Percentiles rank a stretch among this genome's conserved stretches.
These are phyloP conservation scores for Amoebophrya sp. DNA, from an alignment of 169 alveolate species.

Conservation along the genomic window DNA sequence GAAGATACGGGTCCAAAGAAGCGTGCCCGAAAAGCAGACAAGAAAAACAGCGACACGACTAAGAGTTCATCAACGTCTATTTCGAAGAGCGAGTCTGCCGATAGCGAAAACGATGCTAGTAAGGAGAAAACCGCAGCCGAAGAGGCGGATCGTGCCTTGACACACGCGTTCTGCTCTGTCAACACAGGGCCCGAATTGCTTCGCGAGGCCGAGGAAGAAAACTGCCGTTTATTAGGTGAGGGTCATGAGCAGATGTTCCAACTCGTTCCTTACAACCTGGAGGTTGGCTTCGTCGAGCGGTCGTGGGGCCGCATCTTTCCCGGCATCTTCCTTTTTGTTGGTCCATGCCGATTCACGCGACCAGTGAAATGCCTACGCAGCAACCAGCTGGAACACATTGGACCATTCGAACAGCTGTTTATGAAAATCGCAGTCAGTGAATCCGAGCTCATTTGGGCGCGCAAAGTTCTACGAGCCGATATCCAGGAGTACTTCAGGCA, in stretches of 20 bases:
- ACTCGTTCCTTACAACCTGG: constrained; percentile 4
- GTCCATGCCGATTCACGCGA: constrained; percentile 93
- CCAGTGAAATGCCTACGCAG: constrained; percentile 71
- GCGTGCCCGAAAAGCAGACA: not conserved
- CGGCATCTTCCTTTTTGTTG: constrained; percentile 86
- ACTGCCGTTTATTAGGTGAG: not conserved
- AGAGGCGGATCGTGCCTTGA: not conserved
- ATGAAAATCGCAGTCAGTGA: constrained; percentile 49
- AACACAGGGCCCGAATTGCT: not conserved
- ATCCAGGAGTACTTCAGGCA: not conserved
- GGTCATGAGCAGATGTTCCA: not conserved
- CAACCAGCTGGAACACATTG: constrained; percentile 82
- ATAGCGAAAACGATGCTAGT: not conserved
- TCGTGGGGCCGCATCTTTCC: constrained; percentile 54
- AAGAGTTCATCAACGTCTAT: too few species aligned
- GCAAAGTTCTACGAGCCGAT: not conserved
- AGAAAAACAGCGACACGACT: not conserved
- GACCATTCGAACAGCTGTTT: constrained; percentile 89
- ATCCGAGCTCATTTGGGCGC: constrained; percentile 35
- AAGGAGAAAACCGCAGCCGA: not conserved
- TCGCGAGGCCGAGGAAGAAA: not conserved
- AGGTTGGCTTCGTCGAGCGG: constrained; percentile 32
- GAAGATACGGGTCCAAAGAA: not conserved
- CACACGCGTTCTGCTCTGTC: not conserved
- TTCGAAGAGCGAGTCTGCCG: not conserved